Evolutionary conservation across 2,329 filamentous ascomycete species (phyloP), one percentile per base, ranked within the genome.

Genomic region (Periconia macrospinosa): DNA sequence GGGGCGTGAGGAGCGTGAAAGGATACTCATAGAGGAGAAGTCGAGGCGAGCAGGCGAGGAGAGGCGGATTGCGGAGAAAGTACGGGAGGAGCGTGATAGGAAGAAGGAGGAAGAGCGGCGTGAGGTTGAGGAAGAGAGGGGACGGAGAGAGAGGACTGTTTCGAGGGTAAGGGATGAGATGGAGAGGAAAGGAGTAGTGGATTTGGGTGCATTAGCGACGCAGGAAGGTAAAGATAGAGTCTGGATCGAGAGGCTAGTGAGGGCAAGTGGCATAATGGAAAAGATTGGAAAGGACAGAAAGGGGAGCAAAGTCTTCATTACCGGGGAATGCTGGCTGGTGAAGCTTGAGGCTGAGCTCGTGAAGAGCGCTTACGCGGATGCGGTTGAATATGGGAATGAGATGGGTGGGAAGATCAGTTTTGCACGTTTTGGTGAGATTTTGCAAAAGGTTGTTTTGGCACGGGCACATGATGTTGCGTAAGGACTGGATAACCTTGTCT

Each of bases 1-100:
- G 43, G 75, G 73, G 6, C 72, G 72, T 0, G 75, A 75, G 18
- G 79, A 80, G 60, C 72, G 79, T 1, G 78, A 80, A 49, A 76
- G 74, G 5, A 68, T 67, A 11, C 59, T 76, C 2, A 71, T 69
- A 2, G 69, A 71, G 1, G 77, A 78, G 61, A 72, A 73, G 46
- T 71, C 72, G 50, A 65, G 76, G 45, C 66, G 79, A 1, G 71
- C 69, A 20, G 71, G 71, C 1, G 71, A 73, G 0, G 79, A 81
- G 55, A 71, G 74, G 33, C 71, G 71, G 54, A 70, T 81, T 18
- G 68, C 72, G 23, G 75, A 75, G 47, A 70, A 71, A 45, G 71
- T 75, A 60, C 59, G 73, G 18, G 65, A 63, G 49, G 76, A 78
- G 58, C 51, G 76, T 7, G 76, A 78, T 56, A 53, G 60, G 52